A percentile compares a stretch with the other conserved stretches of the same genome.
Conservation (phyloP, 345 rosid species). For the Acer campestre region DNA sequence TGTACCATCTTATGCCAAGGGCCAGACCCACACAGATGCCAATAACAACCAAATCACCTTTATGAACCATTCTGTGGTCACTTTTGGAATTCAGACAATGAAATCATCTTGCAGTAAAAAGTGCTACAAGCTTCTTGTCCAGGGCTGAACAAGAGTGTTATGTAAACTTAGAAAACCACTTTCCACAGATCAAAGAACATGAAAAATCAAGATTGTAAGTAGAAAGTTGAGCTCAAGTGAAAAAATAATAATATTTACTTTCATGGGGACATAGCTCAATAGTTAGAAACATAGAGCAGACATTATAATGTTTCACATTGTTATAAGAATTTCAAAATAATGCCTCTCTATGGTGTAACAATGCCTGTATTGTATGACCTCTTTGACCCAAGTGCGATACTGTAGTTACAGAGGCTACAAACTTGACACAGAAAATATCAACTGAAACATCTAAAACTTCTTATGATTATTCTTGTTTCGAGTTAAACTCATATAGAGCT, state of each 20-base stretch:
- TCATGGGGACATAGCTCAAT: no score
- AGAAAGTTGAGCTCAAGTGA: not conserved
- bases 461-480: no score
- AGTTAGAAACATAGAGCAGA: not conserved
- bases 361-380: not conserved
- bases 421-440: no score
- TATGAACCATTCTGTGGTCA: conserved; percentile 54
- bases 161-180: not conserved
- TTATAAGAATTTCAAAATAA: not conserved
- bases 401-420: no score
- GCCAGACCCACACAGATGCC: conserved; percentile 77
- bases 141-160: not conserved
- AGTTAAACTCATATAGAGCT: not conserved
- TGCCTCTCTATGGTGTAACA: not conserved
- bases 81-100: conserved; percentile 32
- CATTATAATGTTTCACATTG: not conserved
- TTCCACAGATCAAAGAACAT: not conserved
- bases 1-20: conserved; percentile 77
- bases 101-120: conserved; percentile 54
- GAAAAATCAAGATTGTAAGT: not conserved
- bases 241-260: not conserved
- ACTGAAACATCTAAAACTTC: no score
- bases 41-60: conserved; percentile 51
- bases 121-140: conserved; percentile 30
- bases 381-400: not conserved